Conservation (phyloP, 2,329 filamentous ascomycete species). For the Botrytis tulipae region DNA sequence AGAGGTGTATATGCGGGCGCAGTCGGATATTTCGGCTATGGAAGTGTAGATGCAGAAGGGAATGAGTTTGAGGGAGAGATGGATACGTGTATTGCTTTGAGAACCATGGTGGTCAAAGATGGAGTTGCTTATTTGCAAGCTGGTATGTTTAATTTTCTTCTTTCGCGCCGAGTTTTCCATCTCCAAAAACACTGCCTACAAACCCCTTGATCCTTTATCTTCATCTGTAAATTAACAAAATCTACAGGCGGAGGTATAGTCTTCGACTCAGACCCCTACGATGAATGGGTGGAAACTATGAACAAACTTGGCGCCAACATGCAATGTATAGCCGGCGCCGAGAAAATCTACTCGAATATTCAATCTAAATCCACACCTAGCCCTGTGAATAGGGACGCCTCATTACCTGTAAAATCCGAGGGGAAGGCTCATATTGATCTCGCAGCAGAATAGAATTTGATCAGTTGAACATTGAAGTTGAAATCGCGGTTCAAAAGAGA, state of each 20-base stretch:
- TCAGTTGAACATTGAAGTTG: not conserved
- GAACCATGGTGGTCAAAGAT: slow-evolving; percentile 94
- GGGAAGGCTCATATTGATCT: slow-evolving; percentile 31
- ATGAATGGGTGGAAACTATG: slow-evolving; percentile 95
- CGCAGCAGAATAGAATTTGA: slow-evolving; percentile 25
- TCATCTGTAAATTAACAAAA: not conserved
- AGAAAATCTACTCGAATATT: slow-evolving; percentile 50
- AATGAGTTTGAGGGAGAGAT: slow-evolving; percentile 73
- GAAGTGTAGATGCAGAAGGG: slow-evolving; percentile 64
- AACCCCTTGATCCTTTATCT: not conserved
- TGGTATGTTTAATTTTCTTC: slow-evolving; percentile 43
- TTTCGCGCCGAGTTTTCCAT: not conserved
- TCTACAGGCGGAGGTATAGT: slow-evolving; percentile 78
- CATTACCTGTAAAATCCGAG: slow-evolving; percentile 6
- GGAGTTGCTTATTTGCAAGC: slow-evolving; percentile 87
- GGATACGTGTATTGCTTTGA: slow-evolving; percentile 73
- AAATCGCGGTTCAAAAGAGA: not conserved
- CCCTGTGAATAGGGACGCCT: not conserved
- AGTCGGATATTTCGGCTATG: slow-evolving; percentile 94
- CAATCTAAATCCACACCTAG: slow-evolving; percentile 21
- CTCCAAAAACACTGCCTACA: not conserved
- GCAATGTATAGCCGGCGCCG: slow-evolving; percentile 80
- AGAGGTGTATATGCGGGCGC: slow-evolving; percentile 93
- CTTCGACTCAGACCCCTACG: slow-evolving; percentile 85
- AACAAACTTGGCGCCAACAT: slow-evolving; percentile 94